These are phyloP conservation scores for Nitzschia sp. DNA, from an alignment of 108 stramenopile species.

Conservation along the genomic window DNA sequence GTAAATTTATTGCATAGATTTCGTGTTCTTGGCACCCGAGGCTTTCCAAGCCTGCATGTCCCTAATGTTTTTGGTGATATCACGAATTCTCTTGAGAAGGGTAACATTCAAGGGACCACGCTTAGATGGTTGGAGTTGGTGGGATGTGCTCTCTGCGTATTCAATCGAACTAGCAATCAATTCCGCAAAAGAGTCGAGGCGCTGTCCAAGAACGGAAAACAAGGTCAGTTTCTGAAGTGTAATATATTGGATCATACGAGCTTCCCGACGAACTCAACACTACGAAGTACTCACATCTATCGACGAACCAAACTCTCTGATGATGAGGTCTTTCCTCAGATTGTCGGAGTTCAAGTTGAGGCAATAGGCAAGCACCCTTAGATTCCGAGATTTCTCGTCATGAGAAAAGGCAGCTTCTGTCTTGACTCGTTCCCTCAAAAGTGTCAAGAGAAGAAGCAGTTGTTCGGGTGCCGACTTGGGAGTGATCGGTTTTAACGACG, in stretches of 20 bases:
- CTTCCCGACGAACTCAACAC: too few species aligned
- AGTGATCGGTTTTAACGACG: slow-evolving; percentile 7
- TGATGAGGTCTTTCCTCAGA: slow-evolving; percentile 61
- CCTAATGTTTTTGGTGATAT: slow-evolving; percentile 52
- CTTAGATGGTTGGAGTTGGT: slow-evolving; percentile 58
- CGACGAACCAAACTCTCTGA: slow-evolving; percentile 68
- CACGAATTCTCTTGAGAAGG: slow-evolving; percentile 60
- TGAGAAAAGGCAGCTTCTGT: slow-evolving; percentile 83
- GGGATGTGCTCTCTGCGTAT: slow-evolving; percentile 75
- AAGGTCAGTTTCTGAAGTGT: too few species aligned
- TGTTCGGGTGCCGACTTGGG: slow-evolving; percentile 63
- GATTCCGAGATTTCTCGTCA: slow-evolving; percentile 69
- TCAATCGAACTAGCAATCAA: slow-evolving; percentile 73
- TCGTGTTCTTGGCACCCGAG: slow-evolving; percentile 16
- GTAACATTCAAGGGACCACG: slow-evolving; percentile 48
- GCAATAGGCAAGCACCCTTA: slow-evolving; percentile 79
- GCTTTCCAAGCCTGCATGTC: slow-evolving; percentile 56
- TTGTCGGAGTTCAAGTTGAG: slow-evolving; percentile 52
- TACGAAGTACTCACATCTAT: slow-evolving; percentile 79
- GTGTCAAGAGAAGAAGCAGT: slow-evolving; percentile 69
- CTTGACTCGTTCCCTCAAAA: slow-evolving; percentile 76
- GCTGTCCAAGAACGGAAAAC: too few species aligned
- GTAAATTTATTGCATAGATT: background rate
- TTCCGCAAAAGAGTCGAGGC: slow-evolving; percentile 74
- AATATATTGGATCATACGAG: too few species aligned